phyloP scores from a whole-genome alignment of 2,329 filamentous ascomycete genomes.

The Fusarium udum region DNA sequence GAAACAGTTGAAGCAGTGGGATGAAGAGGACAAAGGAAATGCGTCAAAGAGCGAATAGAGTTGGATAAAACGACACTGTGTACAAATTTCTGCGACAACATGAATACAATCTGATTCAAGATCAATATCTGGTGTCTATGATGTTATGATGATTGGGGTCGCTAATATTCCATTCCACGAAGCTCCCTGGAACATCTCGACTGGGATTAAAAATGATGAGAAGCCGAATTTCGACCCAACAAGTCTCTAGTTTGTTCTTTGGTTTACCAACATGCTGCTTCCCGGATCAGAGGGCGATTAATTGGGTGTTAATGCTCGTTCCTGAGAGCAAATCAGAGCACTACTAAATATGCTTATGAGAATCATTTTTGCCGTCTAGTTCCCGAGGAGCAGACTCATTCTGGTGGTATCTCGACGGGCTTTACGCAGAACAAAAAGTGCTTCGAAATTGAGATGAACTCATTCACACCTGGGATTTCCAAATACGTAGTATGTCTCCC shows the following conservation, averaged over 20 bases:
- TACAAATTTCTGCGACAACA: conserved; percentile 40
- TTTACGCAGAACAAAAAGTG: neutral
- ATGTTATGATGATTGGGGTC: neutral
- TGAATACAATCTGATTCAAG: conserved; percentile 26
- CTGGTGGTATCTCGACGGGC: neutral
- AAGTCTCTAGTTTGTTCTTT: neutral
- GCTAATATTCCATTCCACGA: neutral
- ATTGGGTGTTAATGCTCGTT: neutral
- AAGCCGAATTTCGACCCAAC: neutral
- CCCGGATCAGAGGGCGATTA: neutral
- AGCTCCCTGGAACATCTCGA: neutral
- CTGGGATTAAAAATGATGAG: no score
- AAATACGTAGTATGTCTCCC: neutral
- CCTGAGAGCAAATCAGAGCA: conserved; percentile 24
- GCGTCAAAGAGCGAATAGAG: conserved; percentile 42
- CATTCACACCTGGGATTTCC: neutral
- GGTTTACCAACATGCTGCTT: neutral
- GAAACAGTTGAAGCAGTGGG: conserved; percentile 57
- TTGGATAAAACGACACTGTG: conserved; percentile 28
- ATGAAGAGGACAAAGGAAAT: conserved; percentile 53
- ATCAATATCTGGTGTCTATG: neutral
- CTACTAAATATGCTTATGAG: conserved; percentile 27
- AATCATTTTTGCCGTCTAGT: conserved; percentile 7
- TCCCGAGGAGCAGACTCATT: neutral
- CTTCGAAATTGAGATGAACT: neutral